Conservation (phyloP, 306 rosid genomes). For the Ormosia semicastrata region DNA sequence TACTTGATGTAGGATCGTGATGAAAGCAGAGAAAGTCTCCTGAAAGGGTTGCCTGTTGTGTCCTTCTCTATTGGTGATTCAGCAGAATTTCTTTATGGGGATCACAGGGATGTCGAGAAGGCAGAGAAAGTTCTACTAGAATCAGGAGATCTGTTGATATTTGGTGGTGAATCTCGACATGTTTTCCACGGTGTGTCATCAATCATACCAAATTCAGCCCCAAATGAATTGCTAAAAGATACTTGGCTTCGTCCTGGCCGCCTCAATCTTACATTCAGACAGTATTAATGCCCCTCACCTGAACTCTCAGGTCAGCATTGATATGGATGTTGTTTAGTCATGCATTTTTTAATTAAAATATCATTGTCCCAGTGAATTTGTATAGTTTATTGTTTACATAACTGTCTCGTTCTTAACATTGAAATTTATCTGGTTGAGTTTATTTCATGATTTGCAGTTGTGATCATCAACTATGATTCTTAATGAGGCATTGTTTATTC, state of each 20-base stretch:
- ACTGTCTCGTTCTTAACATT: background rate
- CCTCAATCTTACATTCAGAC: conserved; percentile 73
- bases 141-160: conserved; percentile 72
- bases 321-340: background rate
- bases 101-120: conserved; percentile 40
- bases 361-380: background rate
- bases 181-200: conserved; percentile 69
- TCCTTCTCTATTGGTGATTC: conserved; percentile 74
- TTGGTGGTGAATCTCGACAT: conserved; percentile 67
- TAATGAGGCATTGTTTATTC: background rate
- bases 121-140: conserved; percentile 53
- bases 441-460: background rate
- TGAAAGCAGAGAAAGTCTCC: conserved; percentile 58
- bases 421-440: background rate
- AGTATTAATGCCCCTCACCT: conserved; percentile 14
- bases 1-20: conserved; percentile 54
- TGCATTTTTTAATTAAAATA: background rate
- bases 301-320: background rate
- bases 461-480: background rate
- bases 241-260: conserved; percentile 54
- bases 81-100: conserved; percentile 71
- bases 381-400: background rate
- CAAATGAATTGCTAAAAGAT: conserved; percentile 35
- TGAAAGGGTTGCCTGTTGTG: conserved; percentile 59
- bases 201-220: conserved; percentile 58